These are phyloP conservation scores for Annona cherimola DNA, from an alignment of 164 flowering plant species.

Conservation along the genomic window DNA sequence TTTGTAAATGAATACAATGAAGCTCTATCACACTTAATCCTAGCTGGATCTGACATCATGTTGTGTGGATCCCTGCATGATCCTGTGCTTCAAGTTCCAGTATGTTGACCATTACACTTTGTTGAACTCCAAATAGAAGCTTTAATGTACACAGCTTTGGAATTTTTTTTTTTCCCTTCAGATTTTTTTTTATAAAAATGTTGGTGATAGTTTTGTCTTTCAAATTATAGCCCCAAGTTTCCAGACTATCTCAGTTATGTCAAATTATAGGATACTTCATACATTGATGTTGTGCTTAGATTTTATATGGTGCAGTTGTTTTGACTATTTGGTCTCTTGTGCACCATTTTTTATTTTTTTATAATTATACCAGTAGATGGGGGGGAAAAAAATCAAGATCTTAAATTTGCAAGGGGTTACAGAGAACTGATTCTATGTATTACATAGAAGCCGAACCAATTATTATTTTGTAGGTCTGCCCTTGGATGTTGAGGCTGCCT, in stretches of 20 bases:
- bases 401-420: neutral
- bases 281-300: neutral
- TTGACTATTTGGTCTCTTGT: neutral
- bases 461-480: neutral
- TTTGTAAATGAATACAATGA: constrained; percentile 44
- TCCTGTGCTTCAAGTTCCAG: constrained; percentile 62
- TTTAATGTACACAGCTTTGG: neutral
- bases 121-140: neutral
- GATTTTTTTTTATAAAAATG: neutral
- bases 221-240: neutral
- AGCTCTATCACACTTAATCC: constrained; percentile 45
- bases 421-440: no score
- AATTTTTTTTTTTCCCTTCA: no score
- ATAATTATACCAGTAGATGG: neutral
- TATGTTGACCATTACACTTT: constrained; percentile 22
- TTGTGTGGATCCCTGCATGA: constrained; percentile 63
- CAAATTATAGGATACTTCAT: neutral
- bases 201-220: no score
- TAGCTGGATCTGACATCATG: constrained; percentile 78
- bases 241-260: neutral
- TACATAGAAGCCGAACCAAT: no score
- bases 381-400: neutral
- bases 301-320: neutral
- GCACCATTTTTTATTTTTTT: neutral
- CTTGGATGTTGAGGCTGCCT: neutral